Base-by-base conservation (phyloP, 225 moss, liverwort and hornwort genomes). In the Sphagnum tenellum region DNA sequence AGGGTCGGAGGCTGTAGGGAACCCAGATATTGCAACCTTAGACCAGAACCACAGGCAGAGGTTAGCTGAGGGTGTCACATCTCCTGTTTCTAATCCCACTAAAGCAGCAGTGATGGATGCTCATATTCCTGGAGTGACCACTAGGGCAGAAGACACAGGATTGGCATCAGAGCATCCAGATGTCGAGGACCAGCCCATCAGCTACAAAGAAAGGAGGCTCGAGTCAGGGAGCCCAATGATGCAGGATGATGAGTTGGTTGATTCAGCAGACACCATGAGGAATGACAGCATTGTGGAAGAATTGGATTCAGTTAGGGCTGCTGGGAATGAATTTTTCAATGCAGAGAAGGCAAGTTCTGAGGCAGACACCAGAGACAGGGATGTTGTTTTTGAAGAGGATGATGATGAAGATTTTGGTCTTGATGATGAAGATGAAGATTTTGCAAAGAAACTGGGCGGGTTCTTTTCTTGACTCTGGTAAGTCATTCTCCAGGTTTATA, bases 371-470 rank as follows among this genome's bases (percentile, higher is more conserved):
- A 72, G 73, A 46, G 78, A 74, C 60, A 68, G 60, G 59, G 71
- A 64, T 12, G 58, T 52, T 55, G 56, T 66, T 48, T 79, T 69
- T 55, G 55, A 63, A 12, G 82, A 75, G 29, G 81, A 78, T 44
- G 86, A 79, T 11, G 81, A 74, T 57, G 82, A 79, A n/a, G 76
- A 70, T 4, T 86, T 60, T 64, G 68, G 48, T 14, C 44, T 76
- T 45, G 72, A 82, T 60, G 81, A 81, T 7, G 82, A 86, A 46
- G 82, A 86, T n/a, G 82, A 86, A 61, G 82, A 86, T 77, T 86
- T 86, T 73, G 82, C 77, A 6, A 79, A 82, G 61, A 86, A 82
- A 70, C 69, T 86, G 58, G 86, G 82, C 11, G 77, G 75, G 51
- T 78, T 82, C 71, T 86, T 86, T 66, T 79, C 82, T 7, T 86